Evolutionary conservation across 1,139 yeast genomes (phyloP).

Genomic region (Diutina pseudorugosa): DNA sequence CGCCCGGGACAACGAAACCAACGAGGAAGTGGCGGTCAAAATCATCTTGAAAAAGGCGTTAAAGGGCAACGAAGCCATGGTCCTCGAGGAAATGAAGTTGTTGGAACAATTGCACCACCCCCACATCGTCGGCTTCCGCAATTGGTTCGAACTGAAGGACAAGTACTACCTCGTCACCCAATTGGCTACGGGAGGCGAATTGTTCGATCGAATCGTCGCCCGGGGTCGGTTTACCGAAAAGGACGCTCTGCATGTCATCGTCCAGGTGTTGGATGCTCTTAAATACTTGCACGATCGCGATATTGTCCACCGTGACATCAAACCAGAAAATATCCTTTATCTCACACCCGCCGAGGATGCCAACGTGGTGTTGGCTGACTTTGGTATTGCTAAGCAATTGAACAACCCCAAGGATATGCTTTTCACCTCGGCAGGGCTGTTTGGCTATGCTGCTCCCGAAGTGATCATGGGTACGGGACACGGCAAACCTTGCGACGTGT

Average conservation of each 20-base stretch:
- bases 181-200: constrained; percentile 84
- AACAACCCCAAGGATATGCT: constrained; percentile 49
- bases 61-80: constrained; percentile 47
- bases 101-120: constrained; percentile 60
- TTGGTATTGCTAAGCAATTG: constrained; percentile 79
- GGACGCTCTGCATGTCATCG: constrained; percentile 63
- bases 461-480: constrained; percentile 68
- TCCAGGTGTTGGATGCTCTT: constrained; percentile 64
- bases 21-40: constrained; percentile 76
- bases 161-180: constrained; percentile 67
- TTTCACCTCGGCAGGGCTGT: constrained; percentile 69
- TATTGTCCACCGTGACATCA: constrained; percentile 83
- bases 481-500: constrained; percentile 85
- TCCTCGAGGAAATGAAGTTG: constrained; percentile 64
- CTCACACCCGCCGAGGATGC: constrained; percentile 41
- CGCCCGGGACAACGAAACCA: constrained; percentile 47
- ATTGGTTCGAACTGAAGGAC: constrained; percentile 81
- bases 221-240: constrained; percentile 73
- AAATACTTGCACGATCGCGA: constrained; percentile 58
- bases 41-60: constrained; percentile 73
- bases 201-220: constrained; percentile 71
- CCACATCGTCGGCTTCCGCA: constrained; percentile 71
- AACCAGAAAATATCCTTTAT: constrained; percentile 81
- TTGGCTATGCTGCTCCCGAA: constrained; percentile 94
- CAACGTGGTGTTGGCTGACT: constrained; percentile 74